Evolutionary conservation across 1,284 basidiomycete genomes (phyloP).

Genomic region (Heterobasidion parviporum): DNA sequence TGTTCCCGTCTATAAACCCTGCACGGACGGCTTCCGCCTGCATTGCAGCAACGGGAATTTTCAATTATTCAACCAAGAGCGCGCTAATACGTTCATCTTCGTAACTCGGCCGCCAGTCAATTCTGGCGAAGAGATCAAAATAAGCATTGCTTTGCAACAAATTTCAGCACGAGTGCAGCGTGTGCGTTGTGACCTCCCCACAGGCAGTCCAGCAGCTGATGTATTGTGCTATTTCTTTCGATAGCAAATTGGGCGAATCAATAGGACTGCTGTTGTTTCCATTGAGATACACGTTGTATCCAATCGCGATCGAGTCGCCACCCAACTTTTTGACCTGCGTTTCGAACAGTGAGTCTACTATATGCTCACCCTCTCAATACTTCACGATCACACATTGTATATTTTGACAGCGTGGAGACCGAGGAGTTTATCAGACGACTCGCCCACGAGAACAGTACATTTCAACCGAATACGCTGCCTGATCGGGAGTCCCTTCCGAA

Average conservation of each 20-base stretch:
- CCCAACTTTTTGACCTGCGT: conserved; percentile 57
- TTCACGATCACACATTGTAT: too few relatives aligned
- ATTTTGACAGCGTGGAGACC: conserved; percentile 38
- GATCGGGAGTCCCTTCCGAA: conserved; percentile 3
- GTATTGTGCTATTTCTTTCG: background rate
- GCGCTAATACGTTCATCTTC: conserved; percentile 49
- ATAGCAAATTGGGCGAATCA: conserved; percentile 52
- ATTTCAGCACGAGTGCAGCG: conserved; percentile 43
- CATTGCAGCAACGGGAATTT: conserved; percentile 44
- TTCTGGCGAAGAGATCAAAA: conserved; percentile 37
- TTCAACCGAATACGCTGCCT: conserved; percentile 24
- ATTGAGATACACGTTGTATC: conserved; percentile 63
- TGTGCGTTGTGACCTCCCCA: conserved; percentile 23
- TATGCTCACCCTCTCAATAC: background rate
- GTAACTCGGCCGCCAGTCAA: conserved; percentile 37
- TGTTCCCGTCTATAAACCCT: conserved; percentile 40
- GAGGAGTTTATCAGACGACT: conserved; percentile 46
- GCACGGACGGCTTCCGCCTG: conserved; percentile 43
- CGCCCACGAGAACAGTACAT: conserved; percentile 33
- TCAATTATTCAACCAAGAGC: conserved; percentile 47
- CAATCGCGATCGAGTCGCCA: conserved; percentile 53
- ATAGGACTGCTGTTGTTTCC: conserved; percentile 37
- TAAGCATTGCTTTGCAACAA: conserved; percentile 55
- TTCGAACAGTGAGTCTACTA: conserved; percentile 46
- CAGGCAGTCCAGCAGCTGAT: background rate